Evolutionary conservation across 441 rosid genomes (phyloP), one percentile per base, ranked within the genome.

Genomic region (Biscutella laevigata): DNA sequence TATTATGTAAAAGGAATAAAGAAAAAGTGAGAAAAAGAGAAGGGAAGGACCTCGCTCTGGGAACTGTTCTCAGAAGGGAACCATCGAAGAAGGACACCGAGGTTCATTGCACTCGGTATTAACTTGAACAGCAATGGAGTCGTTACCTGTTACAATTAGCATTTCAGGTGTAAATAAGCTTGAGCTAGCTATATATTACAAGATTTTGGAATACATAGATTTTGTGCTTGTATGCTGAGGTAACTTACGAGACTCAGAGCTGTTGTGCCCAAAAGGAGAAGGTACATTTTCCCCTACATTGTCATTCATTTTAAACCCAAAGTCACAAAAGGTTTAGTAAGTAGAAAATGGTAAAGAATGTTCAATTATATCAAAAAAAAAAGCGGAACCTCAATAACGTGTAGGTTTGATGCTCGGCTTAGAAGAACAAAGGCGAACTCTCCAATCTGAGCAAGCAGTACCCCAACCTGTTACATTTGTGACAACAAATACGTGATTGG

Each of bases 371-470:
- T 39, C 11, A 43, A 50, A 5, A 50, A 54, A 25, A 66, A 30
- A 62, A 17, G 53, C 56, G 41, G 28, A 53, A 85, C 98, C 96
- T 88, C 86, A 35, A 92, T 83, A 24, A 92, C 83, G 44, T 88
- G 78, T 74, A 92, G 82, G 81, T 88, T 92, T 61, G 98, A 88
- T 41, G 96, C 98, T 62, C 98, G 82, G 51, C 96, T 82, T 32
- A 88, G 69, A 35, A 92, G 91, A 68, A 92, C 92, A 70, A 92
- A 92, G 64, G 98, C 87, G 61, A 88, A 88, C 72, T 92, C 96
- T 66, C 98, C 98, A 49, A 92, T 86, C 78, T 92, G 98, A 69
- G 98, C 98, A 60, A 92, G 96, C 68, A 84, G 48, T 27, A 92
- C 79, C 40, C 92, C 96, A 19, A 81, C 98, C 98, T 88, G 56